These are phyloP conservation scores for Entomortierella parvispora DNA, from an alignment of 192 early-diverging fungal genomes.

Conservation along the genomic window DNA sequence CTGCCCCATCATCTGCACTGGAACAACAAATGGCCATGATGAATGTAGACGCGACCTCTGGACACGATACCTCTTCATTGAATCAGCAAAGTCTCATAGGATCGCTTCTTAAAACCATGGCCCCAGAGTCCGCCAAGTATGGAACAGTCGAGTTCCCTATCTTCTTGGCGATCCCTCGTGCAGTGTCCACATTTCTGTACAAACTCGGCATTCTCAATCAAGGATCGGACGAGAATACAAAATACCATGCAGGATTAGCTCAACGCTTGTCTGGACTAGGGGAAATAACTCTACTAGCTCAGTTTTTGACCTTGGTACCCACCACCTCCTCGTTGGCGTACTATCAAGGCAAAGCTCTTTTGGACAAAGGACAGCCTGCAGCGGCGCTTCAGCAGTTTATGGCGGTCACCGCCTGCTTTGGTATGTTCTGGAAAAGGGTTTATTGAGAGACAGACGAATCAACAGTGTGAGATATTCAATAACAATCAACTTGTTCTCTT, in stretches of 20 bases:
- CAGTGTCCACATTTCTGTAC: constrained; percentile 40
- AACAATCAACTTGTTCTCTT: too few species aligned
- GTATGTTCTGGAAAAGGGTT: constrained; percentile 3
- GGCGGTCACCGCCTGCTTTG: constrained; percentile 34
- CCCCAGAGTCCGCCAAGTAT: constrained; percentile 7
- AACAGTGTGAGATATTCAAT: too few species aligned
- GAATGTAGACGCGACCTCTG: constrained; percentile 7
- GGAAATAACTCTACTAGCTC: constrained; percentile 20
- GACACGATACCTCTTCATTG: not conserved
- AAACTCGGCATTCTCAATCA: constrained; percentile 18
- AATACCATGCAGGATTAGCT: constrained; percentile 30
- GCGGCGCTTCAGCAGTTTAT: constrained; percentile 32
- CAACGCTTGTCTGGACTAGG: constrained; percentile 29
- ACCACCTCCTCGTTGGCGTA: constrained; percentile 24
- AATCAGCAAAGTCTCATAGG: constrained; percentile 35
- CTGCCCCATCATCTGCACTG: constrained; percentile 1
- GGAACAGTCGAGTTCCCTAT: constrained; percentile 40
- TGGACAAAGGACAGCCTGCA: constrained; percentile 20
- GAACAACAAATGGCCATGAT: constrained; percentile 32
- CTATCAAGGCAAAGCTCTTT: constrained; percentile 35
- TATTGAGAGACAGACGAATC: too few species aligned
- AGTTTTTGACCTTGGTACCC: constrained; percentile 33
- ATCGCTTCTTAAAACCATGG: constrained; percentile 17
- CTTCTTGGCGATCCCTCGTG: constrained; percentile 36
- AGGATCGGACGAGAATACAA: not conserved